Percentiles rank a stretch among this genome's conserved stretches.
phyloP scores from a whole-genome alignment of 371 early-diverging fungal genomes.

The Mortierella sp. region DNA sequence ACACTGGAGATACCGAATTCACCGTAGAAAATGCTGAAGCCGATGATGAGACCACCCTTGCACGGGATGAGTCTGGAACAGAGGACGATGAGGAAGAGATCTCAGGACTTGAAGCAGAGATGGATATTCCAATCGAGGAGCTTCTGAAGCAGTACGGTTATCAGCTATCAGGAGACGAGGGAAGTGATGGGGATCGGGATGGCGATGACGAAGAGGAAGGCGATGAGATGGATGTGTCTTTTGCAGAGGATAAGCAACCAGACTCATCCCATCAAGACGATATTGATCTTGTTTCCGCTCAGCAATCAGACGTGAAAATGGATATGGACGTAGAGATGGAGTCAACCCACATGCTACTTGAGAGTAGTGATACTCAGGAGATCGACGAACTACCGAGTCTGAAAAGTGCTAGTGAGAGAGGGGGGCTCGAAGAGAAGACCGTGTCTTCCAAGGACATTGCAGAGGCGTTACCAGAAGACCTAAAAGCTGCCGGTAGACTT shows the following conservation, averaged over 20 bases:
- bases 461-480: conserved; percentile 29
- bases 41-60: conserved; percentile 53
- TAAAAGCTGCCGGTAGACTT: conserved; percentile 18
- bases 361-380: conserved; percentile 17
- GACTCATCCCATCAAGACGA: neutral
- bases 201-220: conserved; percentile 22
- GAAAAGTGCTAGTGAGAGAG: neutral
- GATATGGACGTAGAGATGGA: conserved; percentile 29
- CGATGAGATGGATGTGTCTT: conserved; percentile 35
- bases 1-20: conserved; percentile 43
- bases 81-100: conserved; percentile 66
- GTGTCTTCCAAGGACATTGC: conserved; percentile 51
- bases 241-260: neutral
- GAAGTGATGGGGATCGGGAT: conserved; percentile 8
- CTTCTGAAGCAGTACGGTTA: conserved; percentile 62
- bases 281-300: neutral
- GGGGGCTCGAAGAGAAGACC: neutral
- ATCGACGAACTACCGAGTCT: conserved; percentile 13
- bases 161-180: conserved; percentile 33
- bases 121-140: conserved; percentile 68
- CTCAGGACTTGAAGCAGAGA: conserved; percentile 61
- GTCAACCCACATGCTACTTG: conserved; percentile 8
- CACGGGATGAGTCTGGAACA: conserved; percentile 53
- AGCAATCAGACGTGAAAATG: conserved; percentile 5
- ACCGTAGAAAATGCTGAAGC: conserved; percentile 22